Evolutionary conservation across 331 rosid species (phyloP), one percentile per base, ranked within the genome.

Genomic region (Pyrus hybrid): DNA sequence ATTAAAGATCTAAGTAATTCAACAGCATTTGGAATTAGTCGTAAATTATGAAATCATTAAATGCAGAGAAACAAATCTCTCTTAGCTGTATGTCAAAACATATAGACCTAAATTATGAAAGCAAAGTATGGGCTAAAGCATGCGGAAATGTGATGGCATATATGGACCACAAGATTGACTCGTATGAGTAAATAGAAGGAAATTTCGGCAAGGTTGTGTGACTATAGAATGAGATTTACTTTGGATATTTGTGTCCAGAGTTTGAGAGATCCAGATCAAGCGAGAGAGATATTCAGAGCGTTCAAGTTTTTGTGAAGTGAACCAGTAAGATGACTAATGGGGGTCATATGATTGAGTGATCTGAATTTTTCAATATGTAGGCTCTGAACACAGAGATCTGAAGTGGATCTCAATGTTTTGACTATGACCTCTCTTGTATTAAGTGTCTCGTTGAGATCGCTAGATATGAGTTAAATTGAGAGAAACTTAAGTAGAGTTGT

Each of bases 171-270:
- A 54, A 14, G 57, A n/a, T 37, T 1, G 45, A 37, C 45, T 37
- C 45, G 45, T 11, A 35, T 17, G 56, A 47, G 56, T 49, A 25
- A 6, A 13, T 25, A 13, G 7, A 61, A 25, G 4, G 0, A 61
- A 23, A 57, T 57, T 21, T 9, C 6, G 13, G 1, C 3, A 17
- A 1, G 9, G 20, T 49, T 6, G 56, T 49, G 0, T 37, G 45
- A 37, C 4, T 37, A 9, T 37, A 37, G 13, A 37, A 37, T 37
- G 45, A 37, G 45, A 37, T 1, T 37, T 37, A 37, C 3, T 37
- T 1, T 9, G 45, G 4, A 37, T 37, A 0, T 37, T 37, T 37
- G 4, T 37, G 45, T 37, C 0, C 0, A 3, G 0, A 3, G 4
- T 37, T 2, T 0, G 4, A 37, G 45, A 9, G 45, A 37, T 37